Conservation (phyloP, 2,329 filamentous ascomycete species). For the Epichloe brachyelytri region DNA sequence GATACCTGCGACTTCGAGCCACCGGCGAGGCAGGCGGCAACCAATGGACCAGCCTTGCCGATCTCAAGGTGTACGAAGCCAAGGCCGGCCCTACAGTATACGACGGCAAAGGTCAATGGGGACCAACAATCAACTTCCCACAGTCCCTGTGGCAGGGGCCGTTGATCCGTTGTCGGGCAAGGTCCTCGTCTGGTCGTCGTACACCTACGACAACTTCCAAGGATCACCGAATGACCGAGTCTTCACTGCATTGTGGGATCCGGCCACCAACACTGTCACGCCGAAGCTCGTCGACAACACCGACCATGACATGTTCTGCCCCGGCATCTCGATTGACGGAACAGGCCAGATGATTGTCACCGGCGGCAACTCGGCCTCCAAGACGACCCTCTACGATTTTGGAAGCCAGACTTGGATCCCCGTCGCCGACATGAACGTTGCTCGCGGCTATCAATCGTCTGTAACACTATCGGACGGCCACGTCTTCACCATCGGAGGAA, state of each 20-base stretch:
- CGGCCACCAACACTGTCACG: constrained; percentile 10
- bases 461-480: constrained; percentile 37
- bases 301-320: constrained; percentile 43
- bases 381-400: constrained; percentile 35
- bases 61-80: constrained; percentile 18
- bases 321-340: constrained; percentile 30
- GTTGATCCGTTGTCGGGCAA: constrained; percentile 4
- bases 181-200: constrained; percentile 7
- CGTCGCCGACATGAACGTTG: constrained; percentile 28
- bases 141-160: constrained; percentile 17
- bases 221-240: constrained; percentile 6
- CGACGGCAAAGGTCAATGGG: constrained; percentile 18
- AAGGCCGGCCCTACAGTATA: constrained; percentile 12
- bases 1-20: constrained; percentile 18
- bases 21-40: constrained; percentile 17
- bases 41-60: constrained; percentile 19
- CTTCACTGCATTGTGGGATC: constrained; percentile 10
- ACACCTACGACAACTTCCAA: constrained; percentile 7
- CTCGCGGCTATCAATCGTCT: constrained; percentile 40
- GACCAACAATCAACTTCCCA: constrained; percentile 21
- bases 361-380: constrained; percentile 36
- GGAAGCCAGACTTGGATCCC: constrained; percentile 23
- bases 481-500: constrained; percentile 47
- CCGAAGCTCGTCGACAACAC: constrained; percentile 24
- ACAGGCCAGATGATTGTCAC: constrained; percentile 38